Percentiles rank a stretch among this genome's conserved stretches.
phyloP scores from a whole-genome alignment of 2,329 filamentous ascomycete genomes.

The Cladosporium sp. region DNA sequence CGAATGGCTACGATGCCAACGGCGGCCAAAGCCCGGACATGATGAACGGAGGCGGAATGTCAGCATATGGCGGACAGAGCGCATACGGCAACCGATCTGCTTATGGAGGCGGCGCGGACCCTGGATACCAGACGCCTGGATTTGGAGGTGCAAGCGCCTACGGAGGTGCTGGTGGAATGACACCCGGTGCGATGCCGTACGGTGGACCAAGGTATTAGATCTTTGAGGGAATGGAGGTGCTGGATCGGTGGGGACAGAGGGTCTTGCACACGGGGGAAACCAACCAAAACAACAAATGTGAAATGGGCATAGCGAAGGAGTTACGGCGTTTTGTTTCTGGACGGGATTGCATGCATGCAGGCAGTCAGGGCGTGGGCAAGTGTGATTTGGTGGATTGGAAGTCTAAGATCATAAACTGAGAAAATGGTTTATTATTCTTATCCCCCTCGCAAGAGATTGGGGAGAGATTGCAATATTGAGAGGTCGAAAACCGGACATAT shows the following conservation, averaged over 20 bases:
- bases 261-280: not conserved
- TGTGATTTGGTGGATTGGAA: too few relatives aligned
- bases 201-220: constrained; percentile 15
- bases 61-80: constrained; percentile 61
- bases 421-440: too few relatives aligned
- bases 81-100: constrained; percentile 63
- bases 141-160: constrained; percentile 59
- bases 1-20: constrained; percentile 48
- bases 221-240: too few relatives aligned
- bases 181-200: constrained; percentile 23
- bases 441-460: too few relatives aligned
- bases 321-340: not conserved
- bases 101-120: constrained; percentile 43
- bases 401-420: too few relatives aligned
- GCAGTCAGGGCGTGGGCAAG: too few relatives aligned
- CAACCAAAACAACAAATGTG: not conserved
- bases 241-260: not conserved
- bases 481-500: too few relatives aligned
- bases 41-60: constrained; percentile 61
- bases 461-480: too few relatives aligned
- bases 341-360: too few relatives aligned
- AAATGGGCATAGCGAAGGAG: constrained; percentile 1
- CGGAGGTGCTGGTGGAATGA: constrained; percentile 47
- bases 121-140: constrained; percentile 61
- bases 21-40: constrained; percentile 52